Base-by-base conservation (phyloP, 2,329 filamentous ascomycete species). In the Pseudohalonectria lignicola region DNA sequence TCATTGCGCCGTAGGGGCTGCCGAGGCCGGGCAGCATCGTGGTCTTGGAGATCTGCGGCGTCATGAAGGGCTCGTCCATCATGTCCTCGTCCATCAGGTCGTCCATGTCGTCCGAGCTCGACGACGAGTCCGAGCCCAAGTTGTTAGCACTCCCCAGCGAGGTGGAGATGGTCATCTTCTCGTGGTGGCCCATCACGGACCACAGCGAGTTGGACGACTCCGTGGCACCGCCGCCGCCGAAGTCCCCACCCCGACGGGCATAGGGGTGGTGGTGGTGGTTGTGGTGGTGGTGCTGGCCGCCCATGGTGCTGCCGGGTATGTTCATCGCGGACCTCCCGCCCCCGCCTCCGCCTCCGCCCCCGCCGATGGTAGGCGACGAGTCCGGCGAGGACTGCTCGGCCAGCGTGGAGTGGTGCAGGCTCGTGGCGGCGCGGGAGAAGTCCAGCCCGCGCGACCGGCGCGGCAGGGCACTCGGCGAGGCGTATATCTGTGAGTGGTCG, bases 401-500 rank as follows among this genome's bases (percentile, higher is more conserved):
- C 8, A 96, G 73, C 1, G 85, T 96, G 13, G 90, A 95, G 59
- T 96, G 92, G 61, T 96, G 92, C 17, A 98, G 69, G 54, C 88
- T 94, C 10, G 90, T 95, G 44, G 86, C 92, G 10, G 88, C 88
- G 48, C 90, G 76, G 30, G 90, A 90, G 59, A 94, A 96, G 61
- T 96, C 90, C 43, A 95, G 69, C 31, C 90, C 90, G 40, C 90
- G 77, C 21, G 88, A 95, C 43, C 88, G 80, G 46, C 90, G 78
- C 15, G 90, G 90, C 7, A 96, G 71, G 34, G 94, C 83, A 39
- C 88, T 93, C 2, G 88, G 87, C 2, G 86, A 90, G 31, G 83
- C 82, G 63, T 93, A 94, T 34, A 80, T 86, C 47, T 87, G 83
- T 16, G 82, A 81, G 40, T 84, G 74, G 57, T 94, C 87, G 45